phyloP scores from a whole-genome alignment of 192 early-diverging fungal species.

The Gamsiella multidivaricata region DNA sequence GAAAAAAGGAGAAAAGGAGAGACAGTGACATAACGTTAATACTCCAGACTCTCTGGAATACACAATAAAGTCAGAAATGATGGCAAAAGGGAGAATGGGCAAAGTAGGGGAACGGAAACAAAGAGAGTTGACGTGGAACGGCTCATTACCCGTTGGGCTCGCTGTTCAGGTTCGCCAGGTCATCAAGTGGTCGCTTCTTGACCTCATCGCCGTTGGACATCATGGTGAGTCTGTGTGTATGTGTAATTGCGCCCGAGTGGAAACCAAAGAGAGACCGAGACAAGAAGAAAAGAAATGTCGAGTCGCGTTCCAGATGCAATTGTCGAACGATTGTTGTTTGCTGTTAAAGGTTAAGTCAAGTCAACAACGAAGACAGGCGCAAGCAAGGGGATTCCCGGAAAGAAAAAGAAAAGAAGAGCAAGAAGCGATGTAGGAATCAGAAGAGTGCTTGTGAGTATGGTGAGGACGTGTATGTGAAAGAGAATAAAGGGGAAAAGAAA shows the following conservation, averaged over 20 bases:
- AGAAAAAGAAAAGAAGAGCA: background rate
- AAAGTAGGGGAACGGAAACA: background rate
- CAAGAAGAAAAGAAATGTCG: background rate
- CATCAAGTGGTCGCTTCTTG: conserved; percentile 50
- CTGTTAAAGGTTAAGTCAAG: background rate
- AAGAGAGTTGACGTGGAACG: background rate
- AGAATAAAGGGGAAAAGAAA: background rate
- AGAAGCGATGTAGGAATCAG: too few relatives aligned
- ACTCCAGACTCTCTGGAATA: background rate
- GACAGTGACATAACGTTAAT: background rate
- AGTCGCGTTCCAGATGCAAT: conserved; percentile 8
- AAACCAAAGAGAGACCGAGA: background rate
- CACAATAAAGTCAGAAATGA: background rate
- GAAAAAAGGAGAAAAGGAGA: background rate
- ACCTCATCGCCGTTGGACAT: conserved; percentile 51
- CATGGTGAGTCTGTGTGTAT: conserved; percentile 15
- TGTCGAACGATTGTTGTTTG: background rate
- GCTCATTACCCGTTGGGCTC: conserved; percentile 25
- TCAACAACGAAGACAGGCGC: background rate
- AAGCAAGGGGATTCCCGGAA: background rate
- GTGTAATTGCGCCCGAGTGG: background rate
- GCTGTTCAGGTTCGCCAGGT: conserved; percentile 13
- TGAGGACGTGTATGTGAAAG: background rate
- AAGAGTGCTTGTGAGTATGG: background rate
- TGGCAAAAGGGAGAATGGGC: background rate